These are phyloP conservation scores for Collybia sp. DNA, from an alignment of 768 basidiomycete genomes.

Conservation along the genomic window DNA sequence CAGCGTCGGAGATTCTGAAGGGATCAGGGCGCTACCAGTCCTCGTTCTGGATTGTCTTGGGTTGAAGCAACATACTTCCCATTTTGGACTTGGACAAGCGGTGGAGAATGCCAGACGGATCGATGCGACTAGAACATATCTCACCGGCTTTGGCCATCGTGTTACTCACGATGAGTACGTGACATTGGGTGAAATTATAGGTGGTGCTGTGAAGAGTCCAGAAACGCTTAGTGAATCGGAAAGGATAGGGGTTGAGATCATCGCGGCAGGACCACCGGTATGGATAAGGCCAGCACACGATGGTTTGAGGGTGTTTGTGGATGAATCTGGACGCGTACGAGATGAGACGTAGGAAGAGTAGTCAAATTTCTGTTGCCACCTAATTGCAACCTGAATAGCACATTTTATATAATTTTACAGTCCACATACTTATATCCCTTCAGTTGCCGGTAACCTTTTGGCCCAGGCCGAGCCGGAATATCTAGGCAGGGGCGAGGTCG, in stretches of 20 bases:
- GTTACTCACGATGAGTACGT: conserved; percentile 75
- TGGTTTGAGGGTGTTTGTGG: conserved; percentile 56
- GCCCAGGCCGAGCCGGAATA: too few relatives aligned
- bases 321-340: conserved; percentile 29
- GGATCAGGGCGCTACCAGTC: conserved; percentile 36
- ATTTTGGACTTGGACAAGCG: conserved; percentile 70
- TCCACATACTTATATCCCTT: too few relatives aligned
- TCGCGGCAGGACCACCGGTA: conserved; percentile 39
- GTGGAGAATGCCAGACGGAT: conserved; percentile 51
- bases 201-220: conserved; percentile 26
- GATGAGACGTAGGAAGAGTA: conserved; percentile 46
- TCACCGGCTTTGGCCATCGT: conserved; percentile 76
- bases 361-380: not conserved
- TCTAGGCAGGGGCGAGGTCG: too few relatives aligned
- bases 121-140: conserved; percentile 58
- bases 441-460: too few relatives aligned
- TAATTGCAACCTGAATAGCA: too few relatives aligned
- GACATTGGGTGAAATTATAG: conserved; percentile 52
- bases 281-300: conserved; percentile 78
- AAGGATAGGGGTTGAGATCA: conserved; percentile 35
- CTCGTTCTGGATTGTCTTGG: conserved; percentile 77
- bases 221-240: conserved; percentile 26
- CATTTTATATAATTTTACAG: too few relatives aligned
- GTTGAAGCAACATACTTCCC: conserved; percentile 65
- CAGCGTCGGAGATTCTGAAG: conserved; percentile 13